phyloP scores from a whole-genome alignment of 1,139 yeast genomes.

The Spathaspora sp. region DNA sequence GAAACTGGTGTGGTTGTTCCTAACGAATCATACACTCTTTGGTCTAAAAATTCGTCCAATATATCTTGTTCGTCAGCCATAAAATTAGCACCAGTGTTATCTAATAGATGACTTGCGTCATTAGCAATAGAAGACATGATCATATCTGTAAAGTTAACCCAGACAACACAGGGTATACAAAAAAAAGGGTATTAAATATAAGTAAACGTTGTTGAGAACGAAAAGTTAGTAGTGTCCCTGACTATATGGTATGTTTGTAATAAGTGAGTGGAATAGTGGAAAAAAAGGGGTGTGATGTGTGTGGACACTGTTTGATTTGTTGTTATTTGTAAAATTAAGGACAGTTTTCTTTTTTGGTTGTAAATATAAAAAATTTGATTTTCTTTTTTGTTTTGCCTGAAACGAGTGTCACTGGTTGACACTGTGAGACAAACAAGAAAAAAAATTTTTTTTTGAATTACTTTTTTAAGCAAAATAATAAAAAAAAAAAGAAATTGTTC shows the following conservation, averaged over 20 bases:
- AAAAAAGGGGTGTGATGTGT: neutral
- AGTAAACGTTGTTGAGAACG: neutral
- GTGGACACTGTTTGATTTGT: too few relatives aligned
- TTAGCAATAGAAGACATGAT: slow-evolving; percentile 9
- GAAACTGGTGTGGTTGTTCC: slow-evolving; percentile 26
- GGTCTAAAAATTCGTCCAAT: slow-evolving; percentile 58
- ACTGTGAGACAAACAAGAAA: neutral
- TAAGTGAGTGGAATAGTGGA: neutral
- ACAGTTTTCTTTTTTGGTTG: neutral
- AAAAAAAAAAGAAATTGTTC: neutral
- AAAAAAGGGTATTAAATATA: too few relatives aligned
- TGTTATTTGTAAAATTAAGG: too few relatives aligned
- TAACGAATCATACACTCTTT: slow-evolving; percentile 48
- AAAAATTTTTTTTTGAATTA: neutral
- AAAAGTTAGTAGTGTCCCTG: neutral
- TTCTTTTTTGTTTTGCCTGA: slow-evolving; percentile 1
- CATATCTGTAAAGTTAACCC: neutral
- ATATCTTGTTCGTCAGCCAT: slow-evolving; percentile 35
- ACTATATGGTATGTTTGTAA: neutral
- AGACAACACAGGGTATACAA: too few relatives aligned
- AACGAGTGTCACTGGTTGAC: neutral
- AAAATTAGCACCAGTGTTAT: slow-evolving; percentile 1
- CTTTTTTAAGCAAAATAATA: neutral
- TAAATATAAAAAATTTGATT: neutral
- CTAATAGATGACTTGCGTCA: slow-evolving; percentile 5